Conservation (phyloP, 1,139 yeast genomes). For the Yueomyces sp. region DNA sequence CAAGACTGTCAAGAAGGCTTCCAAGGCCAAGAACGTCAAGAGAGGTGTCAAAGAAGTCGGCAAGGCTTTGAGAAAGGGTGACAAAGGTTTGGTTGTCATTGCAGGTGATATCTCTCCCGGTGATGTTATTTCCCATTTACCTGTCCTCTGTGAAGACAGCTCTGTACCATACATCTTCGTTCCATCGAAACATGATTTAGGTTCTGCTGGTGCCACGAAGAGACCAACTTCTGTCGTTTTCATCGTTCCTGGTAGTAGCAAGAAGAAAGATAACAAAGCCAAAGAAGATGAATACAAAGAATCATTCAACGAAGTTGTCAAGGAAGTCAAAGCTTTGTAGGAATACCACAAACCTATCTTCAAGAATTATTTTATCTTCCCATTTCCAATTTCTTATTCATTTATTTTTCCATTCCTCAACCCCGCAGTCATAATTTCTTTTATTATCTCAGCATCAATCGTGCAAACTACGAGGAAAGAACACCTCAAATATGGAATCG, state of each 20-base stretch:
- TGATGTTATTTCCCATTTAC: slow-evolving; percentile 93
- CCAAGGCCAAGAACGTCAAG: slow-evolving; percentile 95
- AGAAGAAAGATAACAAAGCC: slow-evolving; percentile 70
- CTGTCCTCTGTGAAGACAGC: slow-evolving; percentile 91
- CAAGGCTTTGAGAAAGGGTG: slow-evolving; percentile 94
- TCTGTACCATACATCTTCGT: slow-evolving; percentile 84
- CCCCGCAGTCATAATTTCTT: too few relatives aligned
- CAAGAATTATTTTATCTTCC: too few relatives aligned
- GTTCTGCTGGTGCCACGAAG: slow-evolving; percentile 97
- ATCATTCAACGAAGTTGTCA: slow-evolving; percentile 83
- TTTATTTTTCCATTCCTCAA: too few relatives aligned
- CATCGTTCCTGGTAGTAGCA: slow-evolving; percentile 94
- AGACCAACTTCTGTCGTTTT: slow-evolving; percentile 98
- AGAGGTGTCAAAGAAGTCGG: slow-evolving; percentile 99
- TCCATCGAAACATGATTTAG: slow-evolving; percentile 95
- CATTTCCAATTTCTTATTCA: too few relatives aligned
- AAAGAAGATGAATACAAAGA: slow-evolving; percentile 83
- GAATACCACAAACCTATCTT: not conserved
- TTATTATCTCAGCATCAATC: too few relatives aligned
- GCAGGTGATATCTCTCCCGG: slow-evolving; percentile 98
- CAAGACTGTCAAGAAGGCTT: slow-evolving; percentile 92
- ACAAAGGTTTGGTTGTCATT: slow-evolving; percentile 87
- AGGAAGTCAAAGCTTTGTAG: slow-evolving; percentile 49
- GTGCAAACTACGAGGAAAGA: too few relatives aligned
- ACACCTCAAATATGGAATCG: too few relatives aligned